Evolutionary conservation across 2,329 filamentous ascomycete species (phyloP), one percentile per base, ranked within the genome.

Genomic region (Botrytis fragariae): DNA sequence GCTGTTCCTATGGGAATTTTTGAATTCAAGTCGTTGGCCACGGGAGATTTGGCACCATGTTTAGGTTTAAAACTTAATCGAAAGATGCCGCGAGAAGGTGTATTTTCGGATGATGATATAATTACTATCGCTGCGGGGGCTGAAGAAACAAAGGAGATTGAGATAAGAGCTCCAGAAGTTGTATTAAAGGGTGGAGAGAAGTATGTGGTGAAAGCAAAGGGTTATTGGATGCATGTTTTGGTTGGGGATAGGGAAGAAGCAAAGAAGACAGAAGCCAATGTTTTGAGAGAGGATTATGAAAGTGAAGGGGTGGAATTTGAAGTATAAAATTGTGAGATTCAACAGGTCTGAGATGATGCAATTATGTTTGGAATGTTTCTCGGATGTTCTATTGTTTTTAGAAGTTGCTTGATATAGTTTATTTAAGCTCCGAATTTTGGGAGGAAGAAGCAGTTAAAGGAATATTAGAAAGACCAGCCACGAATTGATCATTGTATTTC

Each of bases 181-280:
- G 73, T 77, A 9, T 73, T 83, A 37, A 72, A 77, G 20, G 74
- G 76, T 16, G 82, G 80, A 0, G 79, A 79, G 48, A 77, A 79
- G 59, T 84, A 83, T 74, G 74, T 76, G 2, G 77, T 82, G 10
- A 76, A 76, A 42, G 81, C 80, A 0, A 78, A 78, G 29, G 83
- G 83, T 2, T 77, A 75, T 45, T 83, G 82, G 82, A 81, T 82
- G 75, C 72, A 73, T 73, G 72, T 73, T 12, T 25, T 70, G 5
- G 9, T 71, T 54, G 72, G 72, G 12, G 39, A 60, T 22, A 39
- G 44, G 20, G 59, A 57, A 39, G 72, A 73, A 22, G 37, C 69
- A 20, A 71, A 54, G 51, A 48, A 59, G 20, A 44, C 29, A 25
- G 72, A 73, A 39, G 72, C 45, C 16, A 37, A 42, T 16, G 67